Conservation (phyloP, 2,329 filamentous ascomycete genomes). For the Diaporthe helianthi region DNA sequence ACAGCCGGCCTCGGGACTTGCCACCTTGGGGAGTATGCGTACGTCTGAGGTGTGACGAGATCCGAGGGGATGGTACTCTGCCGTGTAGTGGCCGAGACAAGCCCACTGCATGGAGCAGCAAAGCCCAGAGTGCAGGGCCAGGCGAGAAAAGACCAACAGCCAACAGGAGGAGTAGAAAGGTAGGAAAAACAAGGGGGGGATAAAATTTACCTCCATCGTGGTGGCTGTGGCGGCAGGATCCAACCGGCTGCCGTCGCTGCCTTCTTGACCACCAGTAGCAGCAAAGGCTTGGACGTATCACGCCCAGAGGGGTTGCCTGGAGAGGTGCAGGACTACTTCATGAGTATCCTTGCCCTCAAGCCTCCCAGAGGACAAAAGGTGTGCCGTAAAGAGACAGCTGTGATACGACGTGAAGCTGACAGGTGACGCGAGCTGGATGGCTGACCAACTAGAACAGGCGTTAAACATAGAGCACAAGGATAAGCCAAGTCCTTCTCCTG, state of each 20-base stretch:
- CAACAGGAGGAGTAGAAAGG: conserved; percentile 17
- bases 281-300: conserved; percentile 20
- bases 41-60: conserved; percentile 32
- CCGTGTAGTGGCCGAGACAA: conserved; percentile 33
- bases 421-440: conserved; percentile 21
- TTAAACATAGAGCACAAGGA: conserved; percentile 13
- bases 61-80: conserved; percentile 27
- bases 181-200: neutral
- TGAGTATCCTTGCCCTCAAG: conserved; percentile 15
- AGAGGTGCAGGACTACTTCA: conserved; percentile 2
- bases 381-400: conserved; percentile 22
- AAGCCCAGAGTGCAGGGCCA: neutral
- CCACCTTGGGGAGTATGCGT: conserved; percentile 1
- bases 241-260: conserved; percentile 9
- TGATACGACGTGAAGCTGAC: conserved; percentile 33
- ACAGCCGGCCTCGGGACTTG: conserved; percentile 21
- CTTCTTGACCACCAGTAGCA: neutral
- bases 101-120: conserved; percentile 9
- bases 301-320: neutral
- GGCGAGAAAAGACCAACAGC: neutral
- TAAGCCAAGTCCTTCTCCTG: conserved; percentile 20
- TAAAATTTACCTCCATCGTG: conserved; percentile 33
- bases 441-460: conserved; percentile 23
- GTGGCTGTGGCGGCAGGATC: conserved; percentile 9
- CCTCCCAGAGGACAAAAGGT: conserved; percentile 9